A percentile compares a stretch with the other conserved stretches of the same genome.
These are phyloP conservation scores for Cladophialophora chaetospira DNA, from an alignment of 2,329 filamentous ascomycete genomes.

Conservation along the genomic window DNA sequence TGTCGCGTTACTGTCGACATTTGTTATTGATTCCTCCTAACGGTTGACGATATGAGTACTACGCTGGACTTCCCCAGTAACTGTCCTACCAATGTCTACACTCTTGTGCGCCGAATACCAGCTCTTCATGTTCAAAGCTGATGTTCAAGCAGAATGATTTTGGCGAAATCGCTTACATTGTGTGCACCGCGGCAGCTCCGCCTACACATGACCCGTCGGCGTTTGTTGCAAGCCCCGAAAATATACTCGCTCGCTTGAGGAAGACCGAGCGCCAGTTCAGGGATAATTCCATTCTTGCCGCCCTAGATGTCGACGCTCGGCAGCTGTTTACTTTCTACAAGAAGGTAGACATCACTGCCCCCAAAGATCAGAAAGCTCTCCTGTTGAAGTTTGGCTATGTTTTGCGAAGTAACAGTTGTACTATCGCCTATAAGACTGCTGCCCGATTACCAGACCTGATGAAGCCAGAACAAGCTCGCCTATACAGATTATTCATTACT, in stretches of 20 bases:
- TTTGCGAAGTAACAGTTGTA: conserved; percentile 31
- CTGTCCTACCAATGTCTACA: conserved; percentile 31
- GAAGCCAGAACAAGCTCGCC: conserved; percentile 28
- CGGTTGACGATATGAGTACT: conserved; percentile 30
- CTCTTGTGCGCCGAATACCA: conserved; percentile 24
- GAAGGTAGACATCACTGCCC: conserved; percentile 31
- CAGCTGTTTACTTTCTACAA: conserved; percentile 35
- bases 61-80: conserved; percentile 29
- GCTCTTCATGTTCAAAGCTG: conserved; percentile 1
- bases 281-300: conserved; percentile 31
- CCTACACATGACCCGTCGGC: conserved; percentile 20
- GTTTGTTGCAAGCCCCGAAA: conserved; percentile 12
- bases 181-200: conserved; percentile 31
- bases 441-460: conserved; percentile 31
- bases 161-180: conserved; percentile 34
- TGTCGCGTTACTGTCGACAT: conserved; percentile 18
- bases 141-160: conserved; percentile 27
- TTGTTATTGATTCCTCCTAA: conserved; percentile 26
- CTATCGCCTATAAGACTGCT: conserved; percentile 33
- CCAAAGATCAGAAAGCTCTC: conserved; percentile 31
- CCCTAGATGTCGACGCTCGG: conserved; percentile 27
- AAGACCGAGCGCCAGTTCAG: conserved; percentile 32
- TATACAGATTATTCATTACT: conserved; percentile 31
- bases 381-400: conserved; percentile 31
- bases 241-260: conserved; percentile 28